These are phyloP conservation scores for Hypoxylon rickii DNA, from an alignment of 495 filamentous ascomycete species.

Conservation along the genomic window DNA sequence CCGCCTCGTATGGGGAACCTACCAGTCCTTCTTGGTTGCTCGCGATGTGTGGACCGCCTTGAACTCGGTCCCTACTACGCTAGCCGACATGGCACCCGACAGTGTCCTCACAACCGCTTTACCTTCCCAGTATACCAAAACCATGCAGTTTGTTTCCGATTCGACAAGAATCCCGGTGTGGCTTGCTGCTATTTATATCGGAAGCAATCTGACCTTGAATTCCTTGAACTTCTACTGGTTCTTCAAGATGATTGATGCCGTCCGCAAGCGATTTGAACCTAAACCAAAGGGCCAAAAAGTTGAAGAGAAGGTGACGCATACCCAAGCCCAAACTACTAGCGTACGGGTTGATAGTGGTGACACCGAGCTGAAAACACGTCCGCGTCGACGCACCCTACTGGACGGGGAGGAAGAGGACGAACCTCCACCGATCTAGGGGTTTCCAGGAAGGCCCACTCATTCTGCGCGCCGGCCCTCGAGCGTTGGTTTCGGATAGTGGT, in stretches of 20 bases:
- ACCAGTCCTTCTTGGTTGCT: constrained; percentile 76
- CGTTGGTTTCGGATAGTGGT: no score
- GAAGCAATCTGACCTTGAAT: constrained; percentile 80
- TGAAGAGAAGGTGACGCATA: constrained; percentile 20
- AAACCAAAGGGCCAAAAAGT: constrained; percentile 35
- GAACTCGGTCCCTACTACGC: constrained; percentile 41
- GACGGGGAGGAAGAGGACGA: constrained; percentile 39
- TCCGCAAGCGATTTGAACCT: constrained; percentile 86
- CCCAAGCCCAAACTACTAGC: constrained; percentile 21
- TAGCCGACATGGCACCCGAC: constrained; percentile 36
- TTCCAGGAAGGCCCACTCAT: neutral
- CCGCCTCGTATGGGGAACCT: constrained; percentile 90
- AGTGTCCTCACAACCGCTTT: constrained; percentile 37
- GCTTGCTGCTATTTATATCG: constrained; percentile 77
- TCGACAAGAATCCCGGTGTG: constrained; percentile 70
- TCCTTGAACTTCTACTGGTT: constrained; percentile 95
- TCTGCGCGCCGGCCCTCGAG: neutral
- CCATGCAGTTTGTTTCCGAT: constrained; percentile 51
- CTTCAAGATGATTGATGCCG: constrained; percentile 91
- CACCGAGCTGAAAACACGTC: constrained; percentile 25
- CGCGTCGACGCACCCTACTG: constrained; percentile 34
- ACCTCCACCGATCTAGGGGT: constrained; percentile 36
- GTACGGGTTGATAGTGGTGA: constrained; percentile 6
- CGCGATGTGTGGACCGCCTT: constrained; percentile 76
- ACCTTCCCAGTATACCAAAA: constrained; percentile 43